These are phyloP conservation scores for Chloris gayana DNA, from an alignment of 176 grass and related monocot species.

Conservation along the genomic window DNA sequence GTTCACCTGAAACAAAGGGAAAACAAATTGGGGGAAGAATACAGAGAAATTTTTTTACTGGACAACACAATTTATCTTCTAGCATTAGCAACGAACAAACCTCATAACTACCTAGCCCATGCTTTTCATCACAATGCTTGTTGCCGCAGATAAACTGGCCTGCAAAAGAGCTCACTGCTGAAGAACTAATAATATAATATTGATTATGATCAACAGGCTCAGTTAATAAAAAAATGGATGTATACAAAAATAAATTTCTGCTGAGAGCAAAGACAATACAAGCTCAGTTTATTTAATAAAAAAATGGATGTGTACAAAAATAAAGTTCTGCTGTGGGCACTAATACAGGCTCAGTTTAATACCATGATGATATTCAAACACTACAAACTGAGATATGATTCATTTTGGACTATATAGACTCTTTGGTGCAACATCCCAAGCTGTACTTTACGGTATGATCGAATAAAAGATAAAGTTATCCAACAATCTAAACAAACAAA, in stretches of 20 bases:
- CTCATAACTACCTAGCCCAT: conserved; percentile 86
- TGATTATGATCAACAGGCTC: background rate
- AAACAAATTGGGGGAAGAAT: background rate
- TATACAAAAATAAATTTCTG: background rate
- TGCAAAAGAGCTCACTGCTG: conserved; percentile 15
- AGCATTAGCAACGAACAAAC: conserved; percentile 45
- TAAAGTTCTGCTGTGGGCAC: background rate
- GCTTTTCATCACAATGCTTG: conserved; percentile 68
- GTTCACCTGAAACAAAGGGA: conserved; percentile 65
- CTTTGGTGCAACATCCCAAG: background rate
- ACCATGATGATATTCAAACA: background rate
- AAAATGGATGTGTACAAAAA: background rate
- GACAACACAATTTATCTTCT: background rate
- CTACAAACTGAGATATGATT: background rate
- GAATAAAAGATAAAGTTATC: background rate
- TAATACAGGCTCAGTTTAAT: too few relatives aligned
- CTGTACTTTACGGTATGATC: background rate
- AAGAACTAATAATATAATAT: background rate
- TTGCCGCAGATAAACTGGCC: conserved; percentile 97
- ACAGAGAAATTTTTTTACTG: conserved; percentile 5
- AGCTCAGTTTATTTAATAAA: background rate
- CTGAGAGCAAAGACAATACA: background rate
- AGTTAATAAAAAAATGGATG: background rate
- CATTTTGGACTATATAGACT: background rate
- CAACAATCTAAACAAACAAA: conserved; percentile 22